Conservation (phyloP, 108 stramenopile genomes). For the Ochromonas danica region DNA sequence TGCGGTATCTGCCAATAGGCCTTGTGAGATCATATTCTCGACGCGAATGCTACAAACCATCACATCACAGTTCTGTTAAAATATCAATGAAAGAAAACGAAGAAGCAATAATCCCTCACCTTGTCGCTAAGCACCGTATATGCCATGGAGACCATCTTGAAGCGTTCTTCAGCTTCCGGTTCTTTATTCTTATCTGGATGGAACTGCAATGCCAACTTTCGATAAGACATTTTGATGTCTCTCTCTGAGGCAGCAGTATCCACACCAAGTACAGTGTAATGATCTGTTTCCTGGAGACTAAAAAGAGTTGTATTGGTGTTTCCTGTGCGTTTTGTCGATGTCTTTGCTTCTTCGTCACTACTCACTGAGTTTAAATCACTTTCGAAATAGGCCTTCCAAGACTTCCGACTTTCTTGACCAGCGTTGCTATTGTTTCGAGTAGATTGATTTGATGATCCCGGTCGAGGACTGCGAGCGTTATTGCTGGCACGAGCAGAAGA, state of each 20-base stretch:
- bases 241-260: conserved; percentile 25
- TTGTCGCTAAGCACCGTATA: conserved; percentile 23
- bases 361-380: too few relatives aligned
- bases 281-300: background rate
- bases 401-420: background rate
- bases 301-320: background rate
- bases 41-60: background rate
- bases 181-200: conserved; percentile 61
- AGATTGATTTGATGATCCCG: background rate
- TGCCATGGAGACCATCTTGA: conserved; percentile 49
- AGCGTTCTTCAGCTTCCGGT: conserved; percentile 46
- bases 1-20: too few relatives aligned
- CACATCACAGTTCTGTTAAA: background rate
- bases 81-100: background rate
- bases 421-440: background rate
- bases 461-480: background rate
- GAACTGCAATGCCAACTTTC: conserved; percentile 53
- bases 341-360: background rate
- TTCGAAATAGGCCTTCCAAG: too few relatives aligned
- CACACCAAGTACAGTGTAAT: conserved; percentile 6
- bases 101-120: background rate
- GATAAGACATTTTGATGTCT: conserved; percentile 51
- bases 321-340: background rate
- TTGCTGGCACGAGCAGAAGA: too few relatives aligned
- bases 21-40: background rate